Percentiles rank a stretch among this genome's conserved stretches.
Conservation (phyloP, 495 filamentous ascomycete species). For the Rhizodiscina lignyota region DNA sequence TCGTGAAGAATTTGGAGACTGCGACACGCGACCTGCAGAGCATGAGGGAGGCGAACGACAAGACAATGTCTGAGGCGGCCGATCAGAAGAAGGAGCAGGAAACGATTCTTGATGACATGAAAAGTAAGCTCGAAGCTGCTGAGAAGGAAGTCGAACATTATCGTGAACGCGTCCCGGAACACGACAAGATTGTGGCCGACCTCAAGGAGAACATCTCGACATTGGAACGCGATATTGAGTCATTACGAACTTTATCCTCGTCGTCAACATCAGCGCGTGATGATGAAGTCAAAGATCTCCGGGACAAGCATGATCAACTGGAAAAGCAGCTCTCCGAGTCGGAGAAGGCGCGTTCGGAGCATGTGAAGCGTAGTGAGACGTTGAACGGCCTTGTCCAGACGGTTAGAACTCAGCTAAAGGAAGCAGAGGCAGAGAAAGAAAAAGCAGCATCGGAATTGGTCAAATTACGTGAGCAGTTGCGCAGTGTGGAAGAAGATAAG, state of each 20-base stretch:
- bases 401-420: conserved; percentile 32
- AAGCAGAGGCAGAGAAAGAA: conserved; percentile 23
- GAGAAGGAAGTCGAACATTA: conserved; percentile 39
- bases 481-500: conserved; percentile 6
- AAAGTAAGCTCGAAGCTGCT: conserved; percentile 39
- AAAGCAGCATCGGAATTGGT: conserved; percentile 6
- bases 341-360: no score
- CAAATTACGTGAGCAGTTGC: conserved; percentile 6
- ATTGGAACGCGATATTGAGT: no score
- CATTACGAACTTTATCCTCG: no score
- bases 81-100: conserved; percentile 10
- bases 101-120: conserved; percentile 6
- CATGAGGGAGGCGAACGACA: conserved; percentile 13
- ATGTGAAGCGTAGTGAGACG: conserved; percentile 31
- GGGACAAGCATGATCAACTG: conserved; percentile 26
- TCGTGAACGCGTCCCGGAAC: conserved; percentile 12
- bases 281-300: conserved; percentile 14
- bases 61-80: conserved; percentile 6
- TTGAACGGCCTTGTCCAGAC: conserved; percentile 35
- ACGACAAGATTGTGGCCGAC: conserved; percentile 12
- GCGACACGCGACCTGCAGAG: conserved; percentile 15
- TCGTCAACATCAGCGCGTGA: no score
- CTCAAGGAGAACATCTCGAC: conserved; percentile 1
- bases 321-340: no score
- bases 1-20: conserved; percentile 16